These are phyloP conservation scores for Pseudozyma hubeiensis DNA, from an alignment of 1,284 basidiomycete species.

Conservation along the genomic window DNA sequence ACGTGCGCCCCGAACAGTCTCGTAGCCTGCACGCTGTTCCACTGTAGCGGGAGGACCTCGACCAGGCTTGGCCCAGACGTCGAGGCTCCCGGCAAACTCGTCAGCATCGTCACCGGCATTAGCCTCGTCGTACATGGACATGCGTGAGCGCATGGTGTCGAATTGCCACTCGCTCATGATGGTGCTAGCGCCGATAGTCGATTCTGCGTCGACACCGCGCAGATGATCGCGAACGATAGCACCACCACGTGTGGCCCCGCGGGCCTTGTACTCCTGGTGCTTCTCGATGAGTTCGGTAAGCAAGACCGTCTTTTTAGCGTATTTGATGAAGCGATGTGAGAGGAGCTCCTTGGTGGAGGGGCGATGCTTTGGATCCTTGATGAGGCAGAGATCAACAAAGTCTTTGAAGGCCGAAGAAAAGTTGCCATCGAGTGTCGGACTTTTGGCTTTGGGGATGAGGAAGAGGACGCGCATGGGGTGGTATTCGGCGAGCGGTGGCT, in stretches of 20 bases:
- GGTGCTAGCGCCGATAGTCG: conserved; percentile 70
- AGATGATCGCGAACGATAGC: conserved; percentile 53
- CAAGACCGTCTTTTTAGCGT: conserved; percentile 80
- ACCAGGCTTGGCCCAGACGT: conserved; percentile 59
- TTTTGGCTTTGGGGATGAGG: conserved; percentile 76
- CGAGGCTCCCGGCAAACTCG: conserved; percentile 31
- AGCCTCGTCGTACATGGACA: conserved; percentile 72
- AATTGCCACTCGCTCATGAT: conserved; percentile 94
- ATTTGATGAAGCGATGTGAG: conserved; percentile 88
- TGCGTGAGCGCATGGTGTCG: conserved; percentile 80
- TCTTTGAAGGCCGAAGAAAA: conserved; percentile 90
- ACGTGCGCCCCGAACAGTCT: conserved; percentile 57
- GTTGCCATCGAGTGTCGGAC: conserved; percentile 86
- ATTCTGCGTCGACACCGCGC: conserved; percentile 39
- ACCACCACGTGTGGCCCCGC: conserved; percentile 54
- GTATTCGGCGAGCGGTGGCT: conserved; percentile 71
- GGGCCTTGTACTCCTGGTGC: conserved; percentile 65
- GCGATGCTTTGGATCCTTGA: conserved; percentile 89
- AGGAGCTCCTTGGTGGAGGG: conserved; percentile 90
- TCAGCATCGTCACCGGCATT: conserved; percentile 66
- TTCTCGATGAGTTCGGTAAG: conserved; percentile 85
- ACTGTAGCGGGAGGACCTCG: conserved; percentile 62
- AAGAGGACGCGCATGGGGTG: conserved; percentile 71
- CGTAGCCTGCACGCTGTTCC: conserved; percentile 67
- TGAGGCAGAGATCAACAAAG: conserved; percentile 88